A percentile compares a stretch with the other conserved stretches of the same genome.
phyloP scores from a whole-genome alignment of 441 rosid species.

The Corymbia calophylla region DNA sequence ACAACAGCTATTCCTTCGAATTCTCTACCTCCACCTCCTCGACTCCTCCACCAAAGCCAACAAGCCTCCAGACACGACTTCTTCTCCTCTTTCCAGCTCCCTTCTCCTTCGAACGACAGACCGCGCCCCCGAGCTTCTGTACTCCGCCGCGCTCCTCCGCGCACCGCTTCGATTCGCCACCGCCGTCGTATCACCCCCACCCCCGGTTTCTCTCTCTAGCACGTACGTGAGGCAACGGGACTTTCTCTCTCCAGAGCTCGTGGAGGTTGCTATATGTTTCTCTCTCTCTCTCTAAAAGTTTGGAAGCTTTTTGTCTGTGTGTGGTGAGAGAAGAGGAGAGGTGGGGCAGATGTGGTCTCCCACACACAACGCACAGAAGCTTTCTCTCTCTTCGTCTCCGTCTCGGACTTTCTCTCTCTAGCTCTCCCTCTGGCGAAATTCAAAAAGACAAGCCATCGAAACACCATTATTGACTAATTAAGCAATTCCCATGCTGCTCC shows the following conservation, averaged over 20 bases:
- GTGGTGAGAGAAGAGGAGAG: not conserved
- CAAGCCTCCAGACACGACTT: not conserved
- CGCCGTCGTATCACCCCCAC: not conserved
- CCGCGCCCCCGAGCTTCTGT: not conserved
- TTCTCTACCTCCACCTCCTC: not conserved
- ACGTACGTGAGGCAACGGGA: not conserved
- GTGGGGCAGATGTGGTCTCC: not conserved
- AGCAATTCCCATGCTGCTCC: not conserved
- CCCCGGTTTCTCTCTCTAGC: not conserved
- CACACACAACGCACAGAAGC: not conserved
- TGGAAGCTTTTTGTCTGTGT: not conserved
- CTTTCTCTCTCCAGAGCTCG: not conserved
- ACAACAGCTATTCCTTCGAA: not conserved
- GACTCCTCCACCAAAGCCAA: not conserved
- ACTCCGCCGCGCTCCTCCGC: not conserved
- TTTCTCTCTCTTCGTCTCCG: not conserved
- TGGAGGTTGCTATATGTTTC: not conserved
- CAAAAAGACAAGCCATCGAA: not conserved
- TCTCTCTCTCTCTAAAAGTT: not conserved
- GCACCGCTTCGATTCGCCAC: not conserved
- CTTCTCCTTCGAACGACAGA: not conserved
- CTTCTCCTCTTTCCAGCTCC: not conserved
- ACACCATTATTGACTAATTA: slow-evolving; percentile 2
- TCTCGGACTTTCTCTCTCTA: not conserved
- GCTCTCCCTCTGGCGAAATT: not conserved